Percentiles rank a stretch among this genome's conserved stretches.
These are phyloP conservation scores for Verticillium tricorpus DNA, from an alignment of 2,329 filamentous ascomycete species.

Conservation along the genomic window DNA sequence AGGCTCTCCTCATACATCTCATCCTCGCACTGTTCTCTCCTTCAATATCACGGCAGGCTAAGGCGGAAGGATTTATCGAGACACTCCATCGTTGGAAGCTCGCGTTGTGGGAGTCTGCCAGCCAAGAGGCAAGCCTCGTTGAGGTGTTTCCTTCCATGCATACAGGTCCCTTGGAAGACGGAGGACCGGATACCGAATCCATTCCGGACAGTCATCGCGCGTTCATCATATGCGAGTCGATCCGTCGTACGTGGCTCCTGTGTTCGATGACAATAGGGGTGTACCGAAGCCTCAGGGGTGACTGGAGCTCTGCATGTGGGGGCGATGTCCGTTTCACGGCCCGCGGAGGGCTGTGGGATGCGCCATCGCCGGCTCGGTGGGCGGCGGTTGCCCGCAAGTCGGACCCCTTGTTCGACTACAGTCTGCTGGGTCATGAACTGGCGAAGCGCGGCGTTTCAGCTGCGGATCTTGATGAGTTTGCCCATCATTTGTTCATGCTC, in stretches of 20 bases:
- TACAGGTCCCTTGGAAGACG: background rate
- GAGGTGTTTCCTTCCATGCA: background rate
- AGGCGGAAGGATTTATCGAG: conserved; percentile 14
- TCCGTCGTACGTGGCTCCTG: conserved; percentile 18
- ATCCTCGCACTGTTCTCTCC: conserved; percentile 19
- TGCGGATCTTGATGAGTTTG: conserved; percentile 9
- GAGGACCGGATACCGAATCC: conserved; percentile 4
- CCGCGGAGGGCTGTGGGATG: conserved; percentile 22
- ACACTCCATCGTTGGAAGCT: conserved; percentile 13
- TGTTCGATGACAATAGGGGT: conserved; percentile 12
- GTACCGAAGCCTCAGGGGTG: conserved; percentile 12
- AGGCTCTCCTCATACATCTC: conserved; percentile 16
- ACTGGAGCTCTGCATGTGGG: conserved; percentile 8
- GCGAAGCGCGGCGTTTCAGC: conserved; percentile 7
- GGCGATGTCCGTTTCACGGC: conserved; percentile 21
- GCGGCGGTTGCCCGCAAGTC: background rate
- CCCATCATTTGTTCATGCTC: conserved; percentile 4
- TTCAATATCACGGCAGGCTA: conserved; percentile 15
- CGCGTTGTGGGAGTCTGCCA: conserved; percentile 11
- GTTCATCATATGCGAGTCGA: conserved; percentile 25
- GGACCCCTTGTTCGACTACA: conserved; percentile 7
- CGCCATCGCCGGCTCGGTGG: conserved; percentile 11
- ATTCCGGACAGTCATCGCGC: conserved; percentile 18
- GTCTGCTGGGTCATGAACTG: conserved; percentile 1
- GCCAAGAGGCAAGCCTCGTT: conserved; percentile 4